Conservation (phyloP, 805 yeast species). For the Candida multigemmis region DNA sequence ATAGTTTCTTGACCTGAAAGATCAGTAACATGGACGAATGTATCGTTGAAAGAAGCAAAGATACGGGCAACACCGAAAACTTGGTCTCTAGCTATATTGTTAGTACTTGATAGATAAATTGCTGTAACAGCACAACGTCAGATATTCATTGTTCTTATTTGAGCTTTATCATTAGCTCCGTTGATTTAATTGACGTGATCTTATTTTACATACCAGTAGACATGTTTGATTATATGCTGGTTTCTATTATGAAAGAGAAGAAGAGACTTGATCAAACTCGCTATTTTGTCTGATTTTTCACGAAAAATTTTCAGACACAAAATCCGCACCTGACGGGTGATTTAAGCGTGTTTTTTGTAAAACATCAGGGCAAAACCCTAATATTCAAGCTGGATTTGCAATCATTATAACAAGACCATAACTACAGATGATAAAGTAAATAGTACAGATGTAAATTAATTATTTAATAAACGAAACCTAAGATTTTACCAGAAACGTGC, state of each 20-base stretch:
- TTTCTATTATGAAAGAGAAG: too few relatives aligned
- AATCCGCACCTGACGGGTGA: too few relatives aligned
- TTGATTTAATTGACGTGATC: neutral
- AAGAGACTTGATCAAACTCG: too few relatives aligned
- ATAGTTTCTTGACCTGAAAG: constrained; percentile 99
- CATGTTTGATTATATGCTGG: constrained; percentile 13
- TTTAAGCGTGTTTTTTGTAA: too few relatives aligned
- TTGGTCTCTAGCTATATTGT: constrained; percentile 38
- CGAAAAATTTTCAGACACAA: constrained; percentile 1
- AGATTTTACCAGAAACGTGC: constrained; percentile 98
- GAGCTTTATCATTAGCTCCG: neutral
- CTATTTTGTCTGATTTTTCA: too few relatives aligned
- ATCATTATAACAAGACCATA: too few relatives aligned
- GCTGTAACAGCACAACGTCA: too few relatives aligned
- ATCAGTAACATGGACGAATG: constrained; percentile 99
- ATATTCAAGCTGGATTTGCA: too few relatives aligned
- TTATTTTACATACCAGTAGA: constrained; percentile 23
- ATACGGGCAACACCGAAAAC: constrained; percentile 99
- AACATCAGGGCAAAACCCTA: too few relatives aligned
- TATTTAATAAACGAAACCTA: constrained; percentile 89
- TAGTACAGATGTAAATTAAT: too few relatives aligned
- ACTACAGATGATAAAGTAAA: too few relatives aligned
- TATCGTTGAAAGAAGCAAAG: constrained; percentile 99
- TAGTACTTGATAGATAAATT: constrained; percentile 8
- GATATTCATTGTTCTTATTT: constrained; percentile 1